These are phyloP conservation scores for Paramyrothecium roridum DNA, from an alignment of 2,329 filamentous ascomycete genomes.

Conservation along the genomic window DNA sequence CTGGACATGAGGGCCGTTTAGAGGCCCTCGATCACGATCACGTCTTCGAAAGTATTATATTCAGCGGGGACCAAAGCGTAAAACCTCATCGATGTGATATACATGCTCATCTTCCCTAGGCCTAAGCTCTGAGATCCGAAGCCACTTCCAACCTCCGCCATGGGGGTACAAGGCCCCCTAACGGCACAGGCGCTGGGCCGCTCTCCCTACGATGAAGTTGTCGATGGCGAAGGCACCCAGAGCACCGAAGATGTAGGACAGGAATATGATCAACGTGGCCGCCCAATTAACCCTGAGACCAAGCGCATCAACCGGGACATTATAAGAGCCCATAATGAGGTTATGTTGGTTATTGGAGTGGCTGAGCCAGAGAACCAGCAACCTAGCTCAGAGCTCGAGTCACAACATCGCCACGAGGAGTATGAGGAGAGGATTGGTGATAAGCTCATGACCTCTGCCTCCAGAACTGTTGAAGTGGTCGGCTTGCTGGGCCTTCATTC, in stretches of 20 bases:
- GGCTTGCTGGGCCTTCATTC: slow-evolving; percentile 51
- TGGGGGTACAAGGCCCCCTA: slow-evolving; percentile 54
- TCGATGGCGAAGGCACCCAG: slow-evolving; percentile 42
- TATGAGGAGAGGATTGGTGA: slow-evolving; percentile 47
- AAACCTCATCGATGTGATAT: too few relatives aligned
- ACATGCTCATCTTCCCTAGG: too few relatives aligned
- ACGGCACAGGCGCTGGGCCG: slow-evolving; percentile 56
- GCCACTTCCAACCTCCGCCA: slow-evolving; percentile 19
- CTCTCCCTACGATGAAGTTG: slow-evolving; percentile 58
- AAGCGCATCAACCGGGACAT: slow-evolving; percentile 54
- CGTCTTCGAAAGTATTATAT: too few relatives aligned
- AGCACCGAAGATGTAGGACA: slow-evolving; percentile 39
- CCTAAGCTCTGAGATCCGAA: not conserved
- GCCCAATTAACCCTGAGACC: slow-evolving; percentile 52
- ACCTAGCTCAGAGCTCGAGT: slow-evolving; percentile 35
- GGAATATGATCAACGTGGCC: slow-evolving; percentile 53
- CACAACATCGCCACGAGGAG: slow-evolving; percentile 37
- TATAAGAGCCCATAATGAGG: slow-evolving; percentile 59
- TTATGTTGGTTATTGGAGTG: slow-evolving; percentile 61
- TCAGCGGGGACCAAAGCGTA: too few relatives aligned
- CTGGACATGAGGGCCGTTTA: too few relatives aligned
- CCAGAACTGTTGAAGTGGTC: slow-evolving; percentile 33
- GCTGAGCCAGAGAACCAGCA: slow-evolving; percentile 52
- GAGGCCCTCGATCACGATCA: too few relatives aligned
- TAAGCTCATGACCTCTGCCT: slow-evolving; percentile 29